Evolutionary conservation across 2,329 filamentous ascomycete species (phyloP).

Genomic region (Epichloe elymi): DNA sequence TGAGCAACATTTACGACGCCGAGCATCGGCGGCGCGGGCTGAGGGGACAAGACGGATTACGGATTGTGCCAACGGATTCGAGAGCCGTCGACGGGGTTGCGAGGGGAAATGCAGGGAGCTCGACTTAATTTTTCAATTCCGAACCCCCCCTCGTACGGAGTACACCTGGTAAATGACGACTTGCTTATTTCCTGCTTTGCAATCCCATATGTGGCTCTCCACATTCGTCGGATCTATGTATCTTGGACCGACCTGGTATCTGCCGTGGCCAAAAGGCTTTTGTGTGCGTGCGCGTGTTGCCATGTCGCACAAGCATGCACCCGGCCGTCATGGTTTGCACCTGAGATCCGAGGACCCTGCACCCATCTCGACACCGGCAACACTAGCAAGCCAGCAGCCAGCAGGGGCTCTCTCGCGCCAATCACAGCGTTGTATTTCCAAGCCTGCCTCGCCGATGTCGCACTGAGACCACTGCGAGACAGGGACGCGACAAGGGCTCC

Average conservation of each 20-base stretch:
- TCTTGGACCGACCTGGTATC: conserved; percentile 12
- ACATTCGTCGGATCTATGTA: conserved; percentile 12
- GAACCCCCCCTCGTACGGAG: no score
- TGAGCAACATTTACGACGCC: no score
- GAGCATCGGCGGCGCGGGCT: no score
- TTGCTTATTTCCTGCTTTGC: background rate
- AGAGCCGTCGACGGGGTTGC: no score
- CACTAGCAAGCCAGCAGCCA: background rate
- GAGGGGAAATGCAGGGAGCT: background rate
- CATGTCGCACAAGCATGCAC: background rate
- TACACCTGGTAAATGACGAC: background rate
- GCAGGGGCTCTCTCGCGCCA: conserved; percentile 10
- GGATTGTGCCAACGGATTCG: no score
- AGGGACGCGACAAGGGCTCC: conserved; percentile 5
- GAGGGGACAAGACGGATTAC: no score
- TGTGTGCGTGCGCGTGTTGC: conserved; percentile 3
- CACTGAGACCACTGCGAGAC: conserved; percentile 7
- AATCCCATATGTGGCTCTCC: conserved; percentile 6
- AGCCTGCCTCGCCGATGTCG: conserved; percentile 20
- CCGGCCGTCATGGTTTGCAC: conserved; percentile 5
- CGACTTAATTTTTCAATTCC: background rate
- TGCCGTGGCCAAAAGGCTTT: conserved; percentile 1
- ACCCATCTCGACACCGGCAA: background rate
- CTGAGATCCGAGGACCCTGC: background rate
- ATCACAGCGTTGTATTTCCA: conserved; percentile 19